These are phyloP conservation scores for Chaetomium globosum DNA, from an alignment of 2,329 filamentous ascomycete species.

Conservation along the genomic window DNA sequence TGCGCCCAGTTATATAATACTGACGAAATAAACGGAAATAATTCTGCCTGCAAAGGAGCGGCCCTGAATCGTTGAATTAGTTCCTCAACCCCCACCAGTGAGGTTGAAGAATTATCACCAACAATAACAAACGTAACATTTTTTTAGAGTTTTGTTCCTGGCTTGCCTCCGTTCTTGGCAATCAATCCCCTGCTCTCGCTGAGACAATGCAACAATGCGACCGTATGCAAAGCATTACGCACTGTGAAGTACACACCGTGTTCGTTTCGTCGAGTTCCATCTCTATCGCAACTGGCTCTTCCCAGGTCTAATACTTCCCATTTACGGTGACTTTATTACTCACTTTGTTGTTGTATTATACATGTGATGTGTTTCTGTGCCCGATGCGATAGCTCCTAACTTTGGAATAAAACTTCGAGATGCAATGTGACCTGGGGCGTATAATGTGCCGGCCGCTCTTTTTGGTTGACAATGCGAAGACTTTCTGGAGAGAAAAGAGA, in stretches of 20 bases:
- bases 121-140: slow-evolving; percentile 3
- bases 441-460: not conserved
- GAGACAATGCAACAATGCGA: not conserved
- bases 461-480: not conserved
- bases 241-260: not conserved
- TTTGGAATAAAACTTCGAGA: too few relatives aligned
- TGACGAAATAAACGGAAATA: not conserved
- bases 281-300: too few relatives aligned
- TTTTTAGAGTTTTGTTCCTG: slow-evolving; percentile 18
- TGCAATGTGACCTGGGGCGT: not conserved
- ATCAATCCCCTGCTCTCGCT: not conserved
- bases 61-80: not conserved
- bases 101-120: slow-evolving; percentile 7
- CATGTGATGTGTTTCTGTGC: too few relatives aligned
- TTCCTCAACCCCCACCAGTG: slow-evolving; percentile 15
- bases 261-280: not conserved
- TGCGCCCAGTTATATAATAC: not conserved
- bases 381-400: too few relatives aligned
- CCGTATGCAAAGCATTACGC: not conserved
- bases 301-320: too few relatives aligned
- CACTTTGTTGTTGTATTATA: too few relatives aligned
- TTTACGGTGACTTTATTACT: too few relatives aligned
- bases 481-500: too few relatives aligned
- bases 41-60: not conserved
- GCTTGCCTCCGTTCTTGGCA: slow-evolving; percentile 11